Conservation (phyloP, 1,284 basidiomycete genomes). For the Tilletia indica region DNA sequence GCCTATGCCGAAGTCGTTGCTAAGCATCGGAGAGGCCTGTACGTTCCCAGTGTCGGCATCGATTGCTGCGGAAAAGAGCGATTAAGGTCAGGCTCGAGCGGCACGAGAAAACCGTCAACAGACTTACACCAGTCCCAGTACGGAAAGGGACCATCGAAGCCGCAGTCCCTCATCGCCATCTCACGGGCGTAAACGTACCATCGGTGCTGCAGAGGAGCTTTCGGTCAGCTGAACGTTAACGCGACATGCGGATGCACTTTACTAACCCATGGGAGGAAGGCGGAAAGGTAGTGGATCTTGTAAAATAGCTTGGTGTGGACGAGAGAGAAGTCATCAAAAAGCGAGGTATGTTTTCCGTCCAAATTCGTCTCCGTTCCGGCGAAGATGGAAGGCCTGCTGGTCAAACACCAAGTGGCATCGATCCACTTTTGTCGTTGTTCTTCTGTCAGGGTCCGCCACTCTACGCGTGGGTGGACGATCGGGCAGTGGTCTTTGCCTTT, state of each 20-base stretch:
- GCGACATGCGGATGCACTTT: not conserved
- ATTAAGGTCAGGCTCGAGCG: not conserved
- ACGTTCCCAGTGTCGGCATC: not conserved
- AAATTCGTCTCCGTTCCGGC: conserved; percentile 14
- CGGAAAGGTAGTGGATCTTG: conserved; percentile 2
- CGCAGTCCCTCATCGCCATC: not conserved
- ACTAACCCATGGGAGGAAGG: conserved; percentile 14
- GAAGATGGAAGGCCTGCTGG: not conserved
- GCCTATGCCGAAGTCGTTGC: conserved; percentile 1
- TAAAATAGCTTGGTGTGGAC: not conserved
- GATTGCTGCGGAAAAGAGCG: not conserved
- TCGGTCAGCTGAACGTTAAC: not conserved
- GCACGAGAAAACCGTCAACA: not conserved
- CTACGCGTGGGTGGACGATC: not conserved
- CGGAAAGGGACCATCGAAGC: not conserved
- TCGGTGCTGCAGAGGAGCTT: not conserved
- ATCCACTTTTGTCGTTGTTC: not conserved
- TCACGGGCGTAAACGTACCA: not conserved
- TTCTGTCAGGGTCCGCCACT: conserved; percentile 1
- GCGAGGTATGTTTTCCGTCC: not conserved
- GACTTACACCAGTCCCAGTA: conserved; percentile 6
- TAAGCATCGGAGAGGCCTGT: not conserved
- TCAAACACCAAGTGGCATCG: conserved; percentile 9
- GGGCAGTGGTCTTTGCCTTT: not conserved
- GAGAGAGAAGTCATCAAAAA: not conserved